Conservation (phyloP, 345 rosid species). For the Populus alba region DNA sequence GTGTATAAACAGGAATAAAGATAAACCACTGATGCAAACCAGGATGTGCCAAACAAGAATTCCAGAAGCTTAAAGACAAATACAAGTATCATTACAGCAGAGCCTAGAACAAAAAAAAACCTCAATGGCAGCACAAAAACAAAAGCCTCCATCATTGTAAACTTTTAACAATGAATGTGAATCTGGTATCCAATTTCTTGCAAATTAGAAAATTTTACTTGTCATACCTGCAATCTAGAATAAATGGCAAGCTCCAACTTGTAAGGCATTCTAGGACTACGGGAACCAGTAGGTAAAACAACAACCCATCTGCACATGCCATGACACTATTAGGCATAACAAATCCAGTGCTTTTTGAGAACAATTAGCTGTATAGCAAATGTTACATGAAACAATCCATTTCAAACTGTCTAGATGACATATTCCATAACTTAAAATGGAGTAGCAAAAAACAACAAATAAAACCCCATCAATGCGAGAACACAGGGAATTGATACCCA, state of each 20-base stretch:
- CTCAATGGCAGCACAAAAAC: not conserved
- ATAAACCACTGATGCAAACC: not conserved
- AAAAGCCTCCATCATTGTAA: not conserved
- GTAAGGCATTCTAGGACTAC: slow-evolving; percentile 59
- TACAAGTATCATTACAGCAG: not conserved
- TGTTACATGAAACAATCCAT: not conserved
- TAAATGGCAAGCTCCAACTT: slow-evolving; percentile 91
- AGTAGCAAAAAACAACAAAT: slow-evolving; percentile 1
- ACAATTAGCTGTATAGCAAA: not conserved
- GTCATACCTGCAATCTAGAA: slow-evolving; percentile 59
- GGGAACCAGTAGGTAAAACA: slow-evolving; percentile 77
- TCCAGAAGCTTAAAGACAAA: not conserved
- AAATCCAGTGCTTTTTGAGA: not conserved
- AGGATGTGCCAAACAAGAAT: not conserved
- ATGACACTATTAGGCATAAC: slow-evolving; percentile 8
- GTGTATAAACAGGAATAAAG: not conserved
- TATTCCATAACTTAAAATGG: not conserved
- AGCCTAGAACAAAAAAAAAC: not conserved
- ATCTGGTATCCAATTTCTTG: not conserved
- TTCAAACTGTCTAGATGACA: not conserved
- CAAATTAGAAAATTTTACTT: not conserved
- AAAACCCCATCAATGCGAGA: slow-evolving; percentile 5
- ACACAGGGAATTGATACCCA: slow-evolving; percentile 38
- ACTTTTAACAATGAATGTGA: not conserved
- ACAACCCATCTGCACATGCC: slow-evolving; percentile 77